phyloP scores from a whole-genome alignment of 202 grass and related monocot species.

The Bolboschoenoplectus hybrid region DNA sequence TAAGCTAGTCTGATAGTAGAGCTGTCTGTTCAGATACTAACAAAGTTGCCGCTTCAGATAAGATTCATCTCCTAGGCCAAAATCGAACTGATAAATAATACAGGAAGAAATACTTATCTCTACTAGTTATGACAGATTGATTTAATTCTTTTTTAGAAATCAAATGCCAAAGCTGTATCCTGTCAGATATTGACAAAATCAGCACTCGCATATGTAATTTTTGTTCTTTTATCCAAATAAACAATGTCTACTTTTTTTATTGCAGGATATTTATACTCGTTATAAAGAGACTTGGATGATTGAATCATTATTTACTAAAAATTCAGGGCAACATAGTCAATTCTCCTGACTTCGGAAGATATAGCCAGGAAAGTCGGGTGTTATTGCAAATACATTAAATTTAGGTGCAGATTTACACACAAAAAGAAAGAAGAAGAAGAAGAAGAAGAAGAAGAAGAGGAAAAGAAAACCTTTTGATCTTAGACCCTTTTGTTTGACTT shows the following conservation, averaged over 20 bases:
- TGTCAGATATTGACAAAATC: not conserved
- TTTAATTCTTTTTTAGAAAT: not conserved
- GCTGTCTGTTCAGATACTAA: not conserved
- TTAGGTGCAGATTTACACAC: not conserved
- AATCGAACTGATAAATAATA: not conserved
- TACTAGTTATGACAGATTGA: not conserved
- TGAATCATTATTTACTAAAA: not conserved
- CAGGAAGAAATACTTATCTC: not conserved
- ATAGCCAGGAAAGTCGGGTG: not conserved
- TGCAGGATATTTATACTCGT: not conserved
- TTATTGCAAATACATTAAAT: not conserved
- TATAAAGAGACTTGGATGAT: not conserved
- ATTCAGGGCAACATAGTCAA: not conserved
- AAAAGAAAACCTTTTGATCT: not conserved
- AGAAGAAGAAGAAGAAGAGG: not conserved
- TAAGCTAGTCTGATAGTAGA: not conserved
- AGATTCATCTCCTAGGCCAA: not conserved
- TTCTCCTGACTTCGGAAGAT: not conserved
- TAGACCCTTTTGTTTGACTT: not conserved
- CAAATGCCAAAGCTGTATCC: constrained; percentile 1
- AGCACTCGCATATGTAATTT: not conserved
- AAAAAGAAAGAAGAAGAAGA: not conserved
- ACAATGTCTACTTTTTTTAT: not conserved
- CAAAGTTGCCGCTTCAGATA: not conserved
- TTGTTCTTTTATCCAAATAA: not conserved